Conservation (phyloP, 805 yeast genomes). For the Zygosaccharomyces siamensis region DNA sequence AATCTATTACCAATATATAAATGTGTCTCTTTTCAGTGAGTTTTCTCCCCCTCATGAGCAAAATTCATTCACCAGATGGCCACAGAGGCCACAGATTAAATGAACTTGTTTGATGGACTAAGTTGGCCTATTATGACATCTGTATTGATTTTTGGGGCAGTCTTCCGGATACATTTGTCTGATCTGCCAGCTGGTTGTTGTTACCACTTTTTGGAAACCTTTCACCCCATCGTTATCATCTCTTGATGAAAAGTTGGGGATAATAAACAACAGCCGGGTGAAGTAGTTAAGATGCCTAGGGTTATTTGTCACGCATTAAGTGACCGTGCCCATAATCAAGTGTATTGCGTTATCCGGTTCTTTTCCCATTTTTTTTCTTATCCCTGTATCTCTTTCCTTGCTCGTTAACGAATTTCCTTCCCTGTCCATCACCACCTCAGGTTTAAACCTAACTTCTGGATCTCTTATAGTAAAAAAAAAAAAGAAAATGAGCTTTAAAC, state of each 20-base stretch:
- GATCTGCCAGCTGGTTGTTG: not conserved
- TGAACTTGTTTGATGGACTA: not conserved
- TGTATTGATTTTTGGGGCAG: constrained; percentile 1
- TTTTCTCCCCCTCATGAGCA: constrained; percentile 11
- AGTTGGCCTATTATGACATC: not conserved
- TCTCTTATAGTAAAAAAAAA: not conserved
- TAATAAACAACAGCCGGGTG: not conserved
- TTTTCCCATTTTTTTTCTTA: not conserved
- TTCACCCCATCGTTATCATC: not conserved
- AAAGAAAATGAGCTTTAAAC: not conserved
- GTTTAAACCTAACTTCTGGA: not conserved
- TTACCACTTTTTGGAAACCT: constrained; percentile 4
- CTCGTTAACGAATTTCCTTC: not conserved
- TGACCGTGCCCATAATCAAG: not conserved
- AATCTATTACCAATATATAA: not conserved
- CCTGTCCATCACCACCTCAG: not conserved
- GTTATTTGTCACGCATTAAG: not conserved
- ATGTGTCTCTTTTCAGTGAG: constrained; percentile 16
- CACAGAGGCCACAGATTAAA: not conserved
- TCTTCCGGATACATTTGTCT: not conserved
- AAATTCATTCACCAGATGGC: constrained; percentile 13
- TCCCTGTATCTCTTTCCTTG: not conserved
- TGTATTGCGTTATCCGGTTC: not conserved
- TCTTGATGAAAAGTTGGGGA: not conserved
- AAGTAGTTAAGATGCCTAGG: not conserved